These are phyloP conservation scores for Trichoderma gracile DNA, from an alignment of 2,329 filamentous ascomycete species.

Conservation along the genomic window DNA sequence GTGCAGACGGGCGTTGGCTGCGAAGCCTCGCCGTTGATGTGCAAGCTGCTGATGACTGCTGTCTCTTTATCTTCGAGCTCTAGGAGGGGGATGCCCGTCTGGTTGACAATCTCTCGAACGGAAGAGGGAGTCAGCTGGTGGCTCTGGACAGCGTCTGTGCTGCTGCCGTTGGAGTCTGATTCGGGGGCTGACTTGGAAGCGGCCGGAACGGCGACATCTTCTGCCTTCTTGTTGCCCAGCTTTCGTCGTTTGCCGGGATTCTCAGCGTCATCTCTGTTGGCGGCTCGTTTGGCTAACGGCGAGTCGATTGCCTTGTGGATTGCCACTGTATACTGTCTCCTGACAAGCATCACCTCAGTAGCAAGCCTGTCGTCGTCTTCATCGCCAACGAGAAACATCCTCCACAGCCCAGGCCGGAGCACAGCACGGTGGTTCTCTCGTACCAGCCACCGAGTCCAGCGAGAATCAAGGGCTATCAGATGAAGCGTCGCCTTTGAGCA, in stretches of 20 bases:
- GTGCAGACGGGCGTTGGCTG: background rate
- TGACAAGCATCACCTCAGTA: background rate
- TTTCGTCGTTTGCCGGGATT: background rate
- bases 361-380: background rate
- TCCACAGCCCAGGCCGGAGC: conserved; percentile 15
- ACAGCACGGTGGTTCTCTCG: background rate
- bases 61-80: conserved; percentile 6
- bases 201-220: background rate
- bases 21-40: too few species aligned
- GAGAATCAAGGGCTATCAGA: background rate
- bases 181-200: background rate
- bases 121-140: background rate
- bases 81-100: background rate
- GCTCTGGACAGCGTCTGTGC: background rate
- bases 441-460: background rate
- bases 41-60: background rate
- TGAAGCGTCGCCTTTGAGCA: background rate
- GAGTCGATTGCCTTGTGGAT: background rate
- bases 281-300: background rate
- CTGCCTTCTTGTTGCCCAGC: background rate
- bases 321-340: background rate
- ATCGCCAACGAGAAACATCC: background rate
- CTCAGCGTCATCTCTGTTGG: background rate
- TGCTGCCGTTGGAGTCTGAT: background rate
- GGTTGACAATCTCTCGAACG: background rate